phyloP scores from a whole-genome alignment of 257 asterid genomes.

The Nicotiana obtusifolia region DNA sequence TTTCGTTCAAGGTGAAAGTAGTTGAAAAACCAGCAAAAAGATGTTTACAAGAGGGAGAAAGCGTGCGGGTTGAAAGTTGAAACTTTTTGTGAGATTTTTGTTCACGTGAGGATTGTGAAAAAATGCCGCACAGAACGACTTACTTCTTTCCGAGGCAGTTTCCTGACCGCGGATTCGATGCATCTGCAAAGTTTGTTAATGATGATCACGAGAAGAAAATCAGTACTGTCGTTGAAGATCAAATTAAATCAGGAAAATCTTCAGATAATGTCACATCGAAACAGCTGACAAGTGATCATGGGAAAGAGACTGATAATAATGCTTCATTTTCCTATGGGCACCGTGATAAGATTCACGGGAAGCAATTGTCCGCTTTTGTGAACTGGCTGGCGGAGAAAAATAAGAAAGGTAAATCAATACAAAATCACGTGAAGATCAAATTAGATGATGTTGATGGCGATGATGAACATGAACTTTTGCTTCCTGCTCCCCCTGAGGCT shows the following conservation, averaged over 20 bases:
- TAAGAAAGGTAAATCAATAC: constrained; percentile 32
- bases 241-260: constrained; percentile 9
- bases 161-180: constrained; percentile 45
- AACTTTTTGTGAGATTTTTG: neutral
- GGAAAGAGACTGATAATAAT: neutral
- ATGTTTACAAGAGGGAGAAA: neutral
- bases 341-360: constrained; percentile 64
- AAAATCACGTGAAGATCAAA: constrained; percentile 43
- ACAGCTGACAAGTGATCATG: neutral
- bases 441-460: constrained; percentile 31
- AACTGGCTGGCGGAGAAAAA: constrained; percentile 61
- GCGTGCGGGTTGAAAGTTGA: constrained; percentile 1
- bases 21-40: constrained; percentile 7
- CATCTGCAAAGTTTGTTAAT: constrained; percentile 35
- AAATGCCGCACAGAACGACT: constrained; percentile 93
- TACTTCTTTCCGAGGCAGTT: constrained; percentile 86
- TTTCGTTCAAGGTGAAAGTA: constrained; percentile 2
- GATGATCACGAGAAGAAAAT: constrained; percentile 77
- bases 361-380: constrained; percentile 52
- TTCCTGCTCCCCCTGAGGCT: constrained; percentile 29
- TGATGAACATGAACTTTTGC: constrained; percentile 37
- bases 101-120: constrained; percentile 43
- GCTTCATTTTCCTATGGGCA: neutral
- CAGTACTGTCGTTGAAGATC: constrained; percentile 15
- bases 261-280: neutral